Conservation (phyloP, 257 asterid genomes). For the Paulownia fortunei region DNA sequence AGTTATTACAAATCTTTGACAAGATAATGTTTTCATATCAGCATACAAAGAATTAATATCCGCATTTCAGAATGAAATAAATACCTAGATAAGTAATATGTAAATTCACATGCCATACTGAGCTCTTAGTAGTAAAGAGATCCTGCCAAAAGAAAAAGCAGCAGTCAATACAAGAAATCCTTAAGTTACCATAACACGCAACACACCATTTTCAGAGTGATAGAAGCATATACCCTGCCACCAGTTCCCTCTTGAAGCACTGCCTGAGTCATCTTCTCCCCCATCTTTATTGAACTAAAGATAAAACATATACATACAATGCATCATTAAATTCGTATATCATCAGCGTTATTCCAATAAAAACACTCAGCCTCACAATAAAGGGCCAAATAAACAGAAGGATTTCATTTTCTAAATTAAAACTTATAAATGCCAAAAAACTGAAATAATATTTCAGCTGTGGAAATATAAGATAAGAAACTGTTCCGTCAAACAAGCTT, state of each 20-base stretch:
- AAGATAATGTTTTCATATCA: background rate
- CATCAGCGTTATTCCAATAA: background rate
- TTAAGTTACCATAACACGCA: background rate
- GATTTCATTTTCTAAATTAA: background rate
- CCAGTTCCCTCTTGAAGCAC: conserved; percentile 91
- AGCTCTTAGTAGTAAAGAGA: conserved; percentile 73
- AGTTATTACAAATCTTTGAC: background rate
- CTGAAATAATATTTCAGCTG: background rate
- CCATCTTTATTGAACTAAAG: conserved; percentile 60
- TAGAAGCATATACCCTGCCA: conserved; percentile 75
- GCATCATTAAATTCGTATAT: background rate
- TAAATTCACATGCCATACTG: conserved; percentile 27
- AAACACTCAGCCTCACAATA: background rate
- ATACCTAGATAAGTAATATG: conserved; percentile 48
- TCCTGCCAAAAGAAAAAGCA: conserved; percentile 46
- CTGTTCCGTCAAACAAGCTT: no score
- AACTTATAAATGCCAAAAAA: background rate
- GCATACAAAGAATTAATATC: background rate
- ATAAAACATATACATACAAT: background rate
- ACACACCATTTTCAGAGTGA: background rate
- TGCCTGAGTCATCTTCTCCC: conserved; percentile 68
- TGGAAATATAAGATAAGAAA: background rate
- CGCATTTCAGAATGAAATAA: no score
- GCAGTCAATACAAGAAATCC: background rate
- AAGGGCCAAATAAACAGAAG: background rate